Evolutionary conservation across 768 basidiomycete genomes (phyloP).

Genomic region (Pulveroboletus frians): DNA sequence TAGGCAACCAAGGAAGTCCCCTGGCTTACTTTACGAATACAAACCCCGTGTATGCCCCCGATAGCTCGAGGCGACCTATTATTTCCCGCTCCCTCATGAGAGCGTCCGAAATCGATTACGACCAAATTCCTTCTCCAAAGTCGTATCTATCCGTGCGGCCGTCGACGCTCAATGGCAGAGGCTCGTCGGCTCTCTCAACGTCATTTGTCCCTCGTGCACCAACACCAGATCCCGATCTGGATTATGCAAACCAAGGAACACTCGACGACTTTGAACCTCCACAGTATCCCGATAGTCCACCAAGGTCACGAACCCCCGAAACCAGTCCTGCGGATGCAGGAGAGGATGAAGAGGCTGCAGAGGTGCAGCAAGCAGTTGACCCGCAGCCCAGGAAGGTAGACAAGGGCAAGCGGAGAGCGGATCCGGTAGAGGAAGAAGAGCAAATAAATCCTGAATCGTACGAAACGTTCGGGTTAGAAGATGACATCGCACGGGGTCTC

Average conservation of each 20-base stretch:
- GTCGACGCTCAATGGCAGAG: constrained; percentile 31
- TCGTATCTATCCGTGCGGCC: constrained; percentile 29
- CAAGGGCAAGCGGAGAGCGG: constrained; percentile 41
- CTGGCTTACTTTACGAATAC: constrained; percentile 34
- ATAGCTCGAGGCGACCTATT: constrained; percentile 30
- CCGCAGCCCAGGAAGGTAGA: constrained; percentile 23
- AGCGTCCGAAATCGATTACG: constrained; percentile 54
- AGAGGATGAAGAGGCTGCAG: constrained; percentile 23
- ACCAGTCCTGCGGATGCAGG: constrained; percentile 42
- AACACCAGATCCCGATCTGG: constrained; percentile 20
- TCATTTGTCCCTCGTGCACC: constrained; percentile 20
- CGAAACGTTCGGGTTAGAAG: constrained; percentile 31
- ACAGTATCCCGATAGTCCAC: constrained; percentile 24
- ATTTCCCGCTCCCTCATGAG: constrained; percentile 46
- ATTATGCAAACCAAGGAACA: constrained; percentile 17
- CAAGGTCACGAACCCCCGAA: constrained; percentile 41
- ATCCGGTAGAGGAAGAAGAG: constrained; percentile 13
- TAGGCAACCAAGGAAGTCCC: constrained; percentile 30
- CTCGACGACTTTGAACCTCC: constrained; percentile 28
- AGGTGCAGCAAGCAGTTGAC: constrained; percentile 31
- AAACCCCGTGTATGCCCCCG: constrained; percentile 37
- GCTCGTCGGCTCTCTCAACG: constrained; percentile 32
- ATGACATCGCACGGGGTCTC: constrained; percentile 39
- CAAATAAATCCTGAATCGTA: constrained; percentile 6
- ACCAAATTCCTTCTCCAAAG: constrained; percentile 58